Conservation (phyloP, 805 yeast genomes). For the Cyberlindnera americana region DNA sequence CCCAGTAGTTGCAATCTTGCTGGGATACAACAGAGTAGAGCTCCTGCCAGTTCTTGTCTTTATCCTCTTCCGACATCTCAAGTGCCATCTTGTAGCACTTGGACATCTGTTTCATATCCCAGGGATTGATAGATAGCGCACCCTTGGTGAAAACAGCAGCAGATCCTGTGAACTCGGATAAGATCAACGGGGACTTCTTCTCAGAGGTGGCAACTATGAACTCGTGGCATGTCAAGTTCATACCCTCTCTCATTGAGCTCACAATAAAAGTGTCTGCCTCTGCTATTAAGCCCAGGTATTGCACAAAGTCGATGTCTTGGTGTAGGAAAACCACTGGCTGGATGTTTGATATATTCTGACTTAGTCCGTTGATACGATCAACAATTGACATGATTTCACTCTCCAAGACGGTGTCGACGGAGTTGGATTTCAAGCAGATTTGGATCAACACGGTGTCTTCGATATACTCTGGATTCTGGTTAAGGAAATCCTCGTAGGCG, state of each 20-base stretch:
- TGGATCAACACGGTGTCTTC: constrained; percentile 75
- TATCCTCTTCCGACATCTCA: constrained; percentile 59
- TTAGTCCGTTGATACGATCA: constrained; percentile 77
- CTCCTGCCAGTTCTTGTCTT: constrained; percentile 55
- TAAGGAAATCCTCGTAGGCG: constrained; percentile 80
- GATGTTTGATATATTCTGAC: constrained; percentile 63
- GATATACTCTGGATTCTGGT: constrained; percentile 65
- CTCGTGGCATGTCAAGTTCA: constrained; percentile 96
- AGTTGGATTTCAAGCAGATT: constrained; percentile 61
- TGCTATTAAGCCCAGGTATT: constrained; percentile 77
- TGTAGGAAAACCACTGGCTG: constrained; percentile 87
- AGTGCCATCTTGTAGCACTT: constrained; percentile 62
- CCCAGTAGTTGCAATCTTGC: constrained; percentile 79
- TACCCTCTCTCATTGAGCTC: constrained; percentile 91
- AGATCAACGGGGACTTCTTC: constrained; percentile 73
- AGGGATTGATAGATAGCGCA: constrained; percentile 81
- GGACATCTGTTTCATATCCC: constrained; percentile 72
- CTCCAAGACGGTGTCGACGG: constrained; percentile 57
- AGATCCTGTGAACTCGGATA: constrained; percentile 94
- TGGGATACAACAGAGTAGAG: constrained; percentile 55
- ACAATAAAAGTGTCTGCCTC: constrained; percentile 90
- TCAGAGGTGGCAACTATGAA: constrained; percentile 72
- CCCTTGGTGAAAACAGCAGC: constrained; percentile 73
- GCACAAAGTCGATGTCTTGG: constrained; percentile 85
- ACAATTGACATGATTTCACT: constrained; percentile 72